Evolutionary conservation across 768 basidiomycete genomes (phyloP).

Genomic region (Pisolithus albus): DNA sequence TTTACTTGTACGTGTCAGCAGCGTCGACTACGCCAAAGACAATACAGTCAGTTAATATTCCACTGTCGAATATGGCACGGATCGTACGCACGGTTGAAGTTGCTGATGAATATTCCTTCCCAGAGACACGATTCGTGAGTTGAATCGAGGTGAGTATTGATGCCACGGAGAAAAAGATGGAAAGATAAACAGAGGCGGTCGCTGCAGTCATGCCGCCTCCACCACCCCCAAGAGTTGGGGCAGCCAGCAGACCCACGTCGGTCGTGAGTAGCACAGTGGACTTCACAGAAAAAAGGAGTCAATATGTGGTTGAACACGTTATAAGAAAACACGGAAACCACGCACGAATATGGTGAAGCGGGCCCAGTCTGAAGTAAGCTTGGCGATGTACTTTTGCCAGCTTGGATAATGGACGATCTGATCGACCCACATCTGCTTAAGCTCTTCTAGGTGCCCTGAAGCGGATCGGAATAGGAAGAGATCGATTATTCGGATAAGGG

Average conservation of each 20-base stretch:
- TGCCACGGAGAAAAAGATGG: constrained; percentile 5
- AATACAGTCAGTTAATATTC: background rate
- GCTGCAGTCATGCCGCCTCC: background rate
- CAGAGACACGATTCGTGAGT: constrained; percentile 24
- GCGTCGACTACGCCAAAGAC: background rate
- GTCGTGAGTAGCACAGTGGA: constrained; percentile 29
- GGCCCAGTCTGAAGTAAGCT: constrained; percentile 3
- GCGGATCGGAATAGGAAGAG: constrained; percentile 22
- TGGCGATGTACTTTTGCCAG: constrained; percentile 4
- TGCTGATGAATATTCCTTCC: constrained; percentile 26
- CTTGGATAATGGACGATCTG: constrained; percentile 2
- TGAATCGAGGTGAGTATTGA: constrained; percentile 8
- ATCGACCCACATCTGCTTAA: constrained; percentile 6
- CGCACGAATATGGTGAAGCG: constrained; percentile 9
- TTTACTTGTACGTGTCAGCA: constrained; percentile 9
- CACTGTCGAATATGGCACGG: background rate
- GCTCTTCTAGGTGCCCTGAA: constrained; percentile 14
- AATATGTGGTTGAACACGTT: no score
- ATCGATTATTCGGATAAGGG: constrained; percentile 10
- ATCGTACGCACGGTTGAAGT: constrained; percentile 32
- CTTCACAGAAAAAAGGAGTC: constrained; percentile 5
- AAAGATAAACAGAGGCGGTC: constrained; percentile 3
- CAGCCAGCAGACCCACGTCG: constrained; percentile 29
- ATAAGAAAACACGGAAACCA: background rate
- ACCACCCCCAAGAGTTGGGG: constrained; percentile 1